Percentiles rank a stretch among this genome's conserved stretches.
phyloP scores from a whole-genome alignment of 2,329 filamentous ascomycete genomes.

The Rhinocladiella similis region DNA sequence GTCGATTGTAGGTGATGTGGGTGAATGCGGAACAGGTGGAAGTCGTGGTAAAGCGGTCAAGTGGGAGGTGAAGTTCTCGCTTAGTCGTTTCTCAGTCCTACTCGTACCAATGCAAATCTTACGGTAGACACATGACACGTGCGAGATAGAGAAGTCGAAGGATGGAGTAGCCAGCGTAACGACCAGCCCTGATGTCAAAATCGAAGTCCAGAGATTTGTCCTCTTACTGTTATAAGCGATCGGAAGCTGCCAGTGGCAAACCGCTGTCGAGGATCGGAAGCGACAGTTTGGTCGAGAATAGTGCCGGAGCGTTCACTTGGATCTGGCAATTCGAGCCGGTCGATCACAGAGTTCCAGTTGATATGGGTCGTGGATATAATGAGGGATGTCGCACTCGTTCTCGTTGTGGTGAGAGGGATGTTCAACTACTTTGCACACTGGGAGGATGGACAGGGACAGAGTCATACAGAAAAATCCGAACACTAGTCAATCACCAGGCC shows the following conservation, averaged over 20 bases:
- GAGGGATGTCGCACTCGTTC: too few relatives aligned
- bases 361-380: too few relatives aligned
- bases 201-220: background rate
- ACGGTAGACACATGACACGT: conserved; percentile 10
- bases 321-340: too few relatives aligned
- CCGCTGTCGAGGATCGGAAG: background rate
- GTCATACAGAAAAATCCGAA: background rate
- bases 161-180: background rate
- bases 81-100: too few relatives aligned
- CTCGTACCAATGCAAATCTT: conserved; percentile 11
- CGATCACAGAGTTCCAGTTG: too few relatives aligned
- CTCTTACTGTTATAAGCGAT: background rate
- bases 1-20: background rate
- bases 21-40: background rate
- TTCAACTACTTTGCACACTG: too few relatives aligned
- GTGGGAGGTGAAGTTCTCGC: background rate
- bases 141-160: background rate
- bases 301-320: too few relatives aligned
- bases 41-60: conserved; percentile 9
- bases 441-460: too few relatives aligned
- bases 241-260: background rate
- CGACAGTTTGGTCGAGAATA: background rate
- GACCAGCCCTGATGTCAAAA: background rate
- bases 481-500: background rate
- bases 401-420: too few relatives aligned